Evolutionary conservation across 305 asterid genomes (phyloP), one percentile per base, ranked within the genome.

Genomic region (Solanum hybrid): DNA sequence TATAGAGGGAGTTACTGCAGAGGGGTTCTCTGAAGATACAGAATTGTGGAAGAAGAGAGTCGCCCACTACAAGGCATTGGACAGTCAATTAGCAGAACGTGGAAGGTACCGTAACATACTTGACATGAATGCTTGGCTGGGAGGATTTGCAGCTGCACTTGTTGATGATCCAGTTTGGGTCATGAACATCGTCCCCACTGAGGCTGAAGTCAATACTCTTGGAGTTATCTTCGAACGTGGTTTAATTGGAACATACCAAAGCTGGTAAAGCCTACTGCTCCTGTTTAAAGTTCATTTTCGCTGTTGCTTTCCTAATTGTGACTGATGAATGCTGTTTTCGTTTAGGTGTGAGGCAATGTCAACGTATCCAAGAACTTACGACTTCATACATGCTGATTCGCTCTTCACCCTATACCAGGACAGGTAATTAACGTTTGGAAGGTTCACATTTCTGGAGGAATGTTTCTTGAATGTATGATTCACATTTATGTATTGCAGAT

Each of bases 271-370:
- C 87, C 77, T 37, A 86, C 89, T 27, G 33, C 39, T 41, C n/a
- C 14, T 8, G 3, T 78, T 2, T 6, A 32, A 31, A 22, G 7
- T 57, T 57, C 24, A 57, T 20, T 57, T 57, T 85, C 22, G 31
- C 7, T 51, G 11, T 51, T 84, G 5, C 38, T 51, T 9, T 45
- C 75, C 38, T 37, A 15, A 38, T 78, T 77, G 29, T 88, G n/a
- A 38, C 89, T 29, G 45, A 39, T 39, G 90, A 10, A n/a, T 87
- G 76, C 39, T 90, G 83, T n/a, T 80, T 87, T 26, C 84, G 79
- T 76, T 86, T 10, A 97, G 99, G 99, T 96, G 98, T 70, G 99
- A 97, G 88, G 99, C 99, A 32, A 95, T 97, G 98, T 97, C 99
- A 24, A 96, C 99, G 0, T 97, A 97, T 83, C 99, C 99, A 29